Evolutionary conservation across 2,329 filamentous ascomycete species (phyloP).

Genomic region (Neocatenulostroma microsporum): DNA sequence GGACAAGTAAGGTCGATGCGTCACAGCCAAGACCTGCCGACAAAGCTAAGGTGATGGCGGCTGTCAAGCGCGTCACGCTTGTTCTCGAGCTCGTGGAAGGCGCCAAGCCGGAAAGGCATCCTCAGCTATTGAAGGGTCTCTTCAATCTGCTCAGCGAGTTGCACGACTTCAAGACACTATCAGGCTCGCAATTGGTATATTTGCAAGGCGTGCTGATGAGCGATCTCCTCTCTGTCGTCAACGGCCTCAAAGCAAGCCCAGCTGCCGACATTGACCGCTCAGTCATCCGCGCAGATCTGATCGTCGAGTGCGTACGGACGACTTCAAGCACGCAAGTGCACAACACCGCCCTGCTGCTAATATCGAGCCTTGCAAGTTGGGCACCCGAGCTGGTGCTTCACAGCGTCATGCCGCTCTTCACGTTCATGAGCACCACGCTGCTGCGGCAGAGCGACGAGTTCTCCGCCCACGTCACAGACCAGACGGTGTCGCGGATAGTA

Average conservation of each 20-base stretch:
- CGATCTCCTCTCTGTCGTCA: conserved; percentile 75
- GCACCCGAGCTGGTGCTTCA: conserved; percentile 88
- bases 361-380: conserved; percentile 77
- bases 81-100: conserved; percentile 82
- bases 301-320: conserved; percentile 89
- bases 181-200: conserved; percentile 82
- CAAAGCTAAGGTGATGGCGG: conserved; percentile 56
- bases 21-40: conserved; percentile 55
- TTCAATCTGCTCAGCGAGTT: conserved; percentile 83
- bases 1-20: conserved; percentile 60
- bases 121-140: conserved; percentile 66
- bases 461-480: conserved; percentile 90
- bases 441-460: conserved; percentile 93
- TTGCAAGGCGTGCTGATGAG: conserved; percentile 77
- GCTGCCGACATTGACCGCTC: conserved; percentile 59
- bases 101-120: conserved; percentile 66
- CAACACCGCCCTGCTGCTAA: conserved; percentile 78
- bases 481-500: conserved; percentile 86
- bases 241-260: conserved; percentile 53
- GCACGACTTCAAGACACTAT: conserved; percentile 71
- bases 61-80: conserved; percentile 71
- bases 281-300: conserved; percentile 75
- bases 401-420: conserved; percentile 98
- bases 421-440: conserved; percentile 90
- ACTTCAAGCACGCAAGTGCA: conserved; percentile 90